Evolutionary conservation across 192 early-diverging fungal species (phyloP), one percentile per base, ranked within the genome.

Genomic region (Helicostylum pulchrum): DNA sequence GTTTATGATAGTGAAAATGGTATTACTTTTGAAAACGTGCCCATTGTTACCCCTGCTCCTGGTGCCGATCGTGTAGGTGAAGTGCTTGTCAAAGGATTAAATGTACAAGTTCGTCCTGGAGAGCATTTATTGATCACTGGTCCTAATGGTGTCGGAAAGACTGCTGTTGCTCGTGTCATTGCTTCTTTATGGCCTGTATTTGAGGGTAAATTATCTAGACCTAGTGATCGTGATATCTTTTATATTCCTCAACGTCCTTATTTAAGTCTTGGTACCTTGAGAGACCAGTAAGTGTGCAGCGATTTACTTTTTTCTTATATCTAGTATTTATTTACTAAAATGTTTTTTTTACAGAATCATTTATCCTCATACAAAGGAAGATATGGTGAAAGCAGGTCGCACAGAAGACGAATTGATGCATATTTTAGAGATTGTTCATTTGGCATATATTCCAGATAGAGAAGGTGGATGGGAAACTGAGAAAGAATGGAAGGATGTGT

Each of bases 211-310:
- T 57, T 92, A 62, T 72, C 82, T 19, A 85, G 87, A 50, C 92
- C 92, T 26, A 78, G 78, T 71, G 77, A 83, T 73, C 80, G 85
- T 53, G 88, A 91, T 72, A 94, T 99, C 68, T 96, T 98, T 72
- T 99, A 99, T 79, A 93, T 99, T 54, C 97, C 97, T 43, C 97
- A 99, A 77, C 86, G 94, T 39, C 94, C 97, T 15, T 99, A 99
- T 71, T 81, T 99, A 34, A 87, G 91, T 47, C 72, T 95, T 14
- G 95, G 97, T 23, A 95, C 92, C 6, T 72, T 99, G 66, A 90
- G 97, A 67, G 96, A 98, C 76, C 95, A 97, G 80, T 79, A 71
- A 67, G 78, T n/a, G n/a, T n/a, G n/a, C n/a, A n/a, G n/a, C n/a
- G n/a, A n/a, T n/a, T n/a, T n/a, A n/a, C n/a, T n/a, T n/a, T n/a